A percentile compares a stretch with the other conserved stretches of the same genome.
These are phyloP conservation scores for Phytophthora podocarpi DNA, from an alignment of 352 stramenopile species.

Conservation along the genomic window DNA sequence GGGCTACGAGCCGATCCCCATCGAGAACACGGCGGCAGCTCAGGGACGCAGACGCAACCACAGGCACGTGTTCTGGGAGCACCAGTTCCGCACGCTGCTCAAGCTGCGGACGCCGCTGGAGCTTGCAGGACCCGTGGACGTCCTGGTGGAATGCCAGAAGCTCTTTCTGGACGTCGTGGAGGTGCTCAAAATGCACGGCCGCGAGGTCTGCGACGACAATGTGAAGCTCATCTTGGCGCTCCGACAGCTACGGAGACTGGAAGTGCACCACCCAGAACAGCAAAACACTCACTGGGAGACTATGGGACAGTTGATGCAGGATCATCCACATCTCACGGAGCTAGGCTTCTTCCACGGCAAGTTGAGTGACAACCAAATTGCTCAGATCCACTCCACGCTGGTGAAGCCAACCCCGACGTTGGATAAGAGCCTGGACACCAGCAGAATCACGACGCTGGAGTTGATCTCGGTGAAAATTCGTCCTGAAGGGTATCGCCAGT, in stretches of 20 bases:
- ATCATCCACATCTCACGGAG: slow-evolving; percentile 41
- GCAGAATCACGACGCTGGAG: slow-evolving; percentile 51
- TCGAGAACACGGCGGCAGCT: slow-evolving; percentile 18
- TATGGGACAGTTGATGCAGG: slow-evolving; percentile 37
- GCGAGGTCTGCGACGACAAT: slow-evolving; percentile 64
- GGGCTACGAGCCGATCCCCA: slow-evolving; percentile 8
- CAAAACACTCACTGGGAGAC: slow-evolving; percentile 56
- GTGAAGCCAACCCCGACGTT: slow-evolving; percentile 7
- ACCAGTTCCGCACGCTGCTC: slow-evolving; percentile 55
- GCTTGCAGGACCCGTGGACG: slow-evolving; percentile 1
- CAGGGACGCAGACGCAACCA: slow-evolving; percentile 41
- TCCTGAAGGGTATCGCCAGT: slow-evolving; percentile 44
- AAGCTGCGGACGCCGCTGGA: slow-evolving; percentile 33
- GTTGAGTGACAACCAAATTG: slow-evolving; percentile 49
- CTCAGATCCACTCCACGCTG: slow-evolving; percentile 42
- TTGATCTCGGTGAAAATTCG: slow-evolving; percentile 76
- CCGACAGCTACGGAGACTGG: slow-evolving; percentile 48
- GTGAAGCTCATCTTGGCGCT: slow-evolving; percentile 49
- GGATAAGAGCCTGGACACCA: slow-evolving; percentile 9
- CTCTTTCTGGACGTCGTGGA: slow-evolving; percentile 68
- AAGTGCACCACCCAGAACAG: slow-evolving; percentile 81
- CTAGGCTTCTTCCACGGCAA: slow-evolving; percentile 81
- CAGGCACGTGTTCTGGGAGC: slow-evolving; percentile 60
- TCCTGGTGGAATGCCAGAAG: slow-evolving; percentile 3
- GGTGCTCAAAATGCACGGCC: slow-evolving; percentile 63